Conservation (phyloP, 257 asterid species). For the Nicotiana benthamiana region DNA sequence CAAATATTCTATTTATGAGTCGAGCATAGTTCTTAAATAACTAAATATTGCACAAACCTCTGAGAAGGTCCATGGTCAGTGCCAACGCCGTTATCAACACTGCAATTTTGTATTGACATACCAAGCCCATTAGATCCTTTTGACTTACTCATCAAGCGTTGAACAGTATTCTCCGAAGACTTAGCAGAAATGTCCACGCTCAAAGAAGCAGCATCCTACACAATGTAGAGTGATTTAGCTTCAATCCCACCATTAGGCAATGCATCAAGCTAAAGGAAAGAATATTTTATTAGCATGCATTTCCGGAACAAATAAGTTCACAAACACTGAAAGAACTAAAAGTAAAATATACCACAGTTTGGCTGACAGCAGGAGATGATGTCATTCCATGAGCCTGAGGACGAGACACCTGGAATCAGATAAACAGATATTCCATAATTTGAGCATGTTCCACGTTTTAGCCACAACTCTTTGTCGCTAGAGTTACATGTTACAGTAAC, state of each 20-base stretch:
- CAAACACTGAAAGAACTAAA: neutral
- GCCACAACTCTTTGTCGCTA: neutral
- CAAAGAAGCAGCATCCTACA: conserved; percentile 58
- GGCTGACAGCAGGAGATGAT: conserved; percentile 17
- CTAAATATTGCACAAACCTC: conserved; percentile 41
- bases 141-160: conserved; percentile 53
- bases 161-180: conserved; percentile 43
- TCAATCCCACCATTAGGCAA: neutral
- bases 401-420: conserved; percentile 17
- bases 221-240: neutral
- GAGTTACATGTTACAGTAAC: neutral
- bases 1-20: neutral
- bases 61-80: conserved; percentile 49
- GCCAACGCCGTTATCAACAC: conserved; percentile 40
- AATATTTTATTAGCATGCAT: neutral
- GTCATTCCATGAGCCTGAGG: conserved; percentile 19
- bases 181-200: conserved; percentile 49
- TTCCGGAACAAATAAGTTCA: neutral
- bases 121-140: conserved; percentile 73
- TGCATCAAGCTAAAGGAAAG: neutral
- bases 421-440: neutral
- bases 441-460: neutral
- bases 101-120: conserved; percentile 66
- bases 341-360: conserved; percentile 18
- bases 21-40: neutral